A percentile compares a stretch with the other conserved stretches of the same genome.
Conservation (phyloP, 2,329 filamentous ascomycete genomes). For the Fusarium musae region DNA sequence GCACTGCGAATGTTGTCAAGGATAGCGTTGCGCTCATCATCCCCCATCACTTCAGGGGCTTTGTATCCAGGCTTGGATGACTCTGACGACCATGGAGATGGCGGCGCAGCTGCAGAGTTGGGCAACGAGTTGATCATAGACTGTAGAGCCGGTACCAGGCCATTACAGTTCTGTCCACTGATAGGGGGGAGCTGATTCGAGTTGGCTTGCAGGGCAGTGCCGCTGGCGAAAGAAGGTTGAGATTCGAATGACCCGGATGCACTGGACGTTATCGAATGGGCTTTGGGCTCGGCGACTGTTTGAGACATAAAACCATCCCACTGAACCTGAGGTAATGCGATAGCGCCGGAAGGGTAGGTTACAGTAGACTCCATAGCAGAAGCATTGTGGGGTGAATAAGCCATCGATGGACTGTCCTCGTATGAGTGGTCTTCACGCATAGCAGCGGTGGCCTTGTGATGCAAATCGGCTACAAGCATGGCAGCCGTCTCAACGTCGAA, state of each 20-base stretch:
- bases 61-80: conserved; percentile 73
- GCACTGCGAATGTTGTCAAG: conserved; percentile 85
- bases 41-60: conserved; percentile 82
- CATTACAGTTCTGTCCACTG: conserved; percentile 70
- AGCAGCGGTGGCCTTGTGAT: conserved; percentile 87
- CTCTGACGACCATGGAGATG: conserved; percentile 77
- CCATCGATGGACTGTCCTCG: conserved; percentile 69
- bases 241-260: conserved; percentile 75
- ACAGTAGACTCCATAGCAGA: conserved; percentile 81
- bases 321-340: conserved; percentile 85
- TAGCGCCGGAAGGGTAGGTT: conserved; percentile 80
- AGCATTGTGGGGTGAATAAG: conserved; percentile 77
- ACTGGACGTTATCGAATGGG: conserved; percentile 77
- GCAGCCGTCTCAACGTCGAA: conserved; percentile 97
- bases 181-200: conserved; percentile 74
- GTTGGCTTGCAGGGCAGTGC: conserved; percentile 66
- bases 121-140: conserved; percentile 79
- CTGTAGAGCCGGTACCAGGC: conserved; percentile 72
- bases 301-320: conserved; percentile 91
- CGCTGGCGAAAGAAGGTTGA: conserved; percentile 70
- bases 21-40: conserved; percentile 87
- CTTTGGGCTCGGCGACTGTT: conserved; percentile 75
- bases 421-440: conserved; percentile 70
- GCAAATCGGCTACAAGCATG: conserved; percentile 98
- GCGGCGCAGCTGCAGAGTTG: conserved; percentile 73